These are phyloP conservation scores for Leishmania major DNA, from an alignment of 208 protist species.

Conservation along the genomic window DNA sequence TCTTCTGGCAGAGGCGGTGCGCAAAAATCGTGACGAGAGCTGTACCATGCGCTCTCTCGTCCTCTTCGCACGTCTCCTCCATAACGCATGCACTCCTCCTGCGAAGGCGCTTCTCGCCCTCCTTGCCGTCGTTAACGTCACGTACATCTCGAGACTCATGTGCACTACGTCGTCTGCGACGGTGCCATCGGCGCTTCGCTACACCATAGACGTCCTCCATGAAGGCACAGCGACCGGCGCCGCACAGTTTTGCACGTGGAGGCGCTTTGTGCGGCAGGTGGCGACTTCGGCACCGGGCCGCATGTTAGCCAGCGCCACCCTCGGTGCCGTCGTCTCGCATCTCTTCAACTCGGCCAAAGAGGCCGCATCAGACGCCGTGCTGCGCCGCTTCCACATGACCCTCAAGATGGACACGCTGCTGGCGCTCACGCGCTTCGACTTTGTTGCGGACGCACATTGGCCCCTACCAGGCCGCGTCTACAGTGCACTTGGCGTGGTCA, in stretches of 20 bases:
- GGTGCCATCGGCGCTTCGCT: slow-evolving; percentile 15
- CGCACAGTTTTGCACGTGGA: background rate
- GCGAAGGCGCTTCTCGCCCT: slow-evolving; percentile 9
- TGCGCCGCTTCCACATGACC: slow-evolving; percentile 18
- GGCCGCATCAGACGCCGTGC: slow-evolving; percentile 25
- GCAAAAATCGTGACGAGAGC: slow-evolving; percentile 10
- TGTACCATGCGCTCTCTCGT: background rate
- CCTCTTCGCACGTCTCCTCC: slow-evolving; percentile 22
- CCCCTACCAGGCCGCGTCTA: slow-evolving; percentile 38
- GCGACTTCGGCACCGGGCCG: slow-evolving; percentile 4
- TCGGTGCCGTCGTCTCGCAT: slow-evolving; percentile 19
- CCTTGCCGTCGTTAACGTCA: slow-evolving; percentile 6
- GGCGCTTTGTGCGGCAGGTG: background rate
- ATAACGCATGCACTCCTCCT: background rate
- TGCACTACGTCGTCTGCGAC: background rate
- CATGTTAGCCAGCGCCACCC: slow-evolving; percentile 10
- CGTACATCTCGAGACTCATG: slow-evolving; percentile 4
- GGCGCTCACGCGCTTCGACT: slow-evolving; percentile 50
- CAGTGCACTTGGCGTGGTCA: slow-evolving; percentile 39
- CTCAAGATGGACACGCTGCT: slow-evolving; percentile 44
- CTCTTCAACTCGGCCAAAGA: slow-evolving; percentile 19
- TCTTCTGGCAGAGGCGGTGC: slow-evolving; percentile 5
- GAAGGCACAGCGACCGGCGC: background rate
- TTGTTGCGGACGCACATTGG: slow-evolving; percentile 41
- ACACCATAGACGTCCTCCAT: slow-evolving; percentile 6